These are phyloP conservation scores for Trichoderma guizhouense DNA, from an alignment of 2,329 filamentous ascomycete species.

Conservation along the genomic window DNA sequence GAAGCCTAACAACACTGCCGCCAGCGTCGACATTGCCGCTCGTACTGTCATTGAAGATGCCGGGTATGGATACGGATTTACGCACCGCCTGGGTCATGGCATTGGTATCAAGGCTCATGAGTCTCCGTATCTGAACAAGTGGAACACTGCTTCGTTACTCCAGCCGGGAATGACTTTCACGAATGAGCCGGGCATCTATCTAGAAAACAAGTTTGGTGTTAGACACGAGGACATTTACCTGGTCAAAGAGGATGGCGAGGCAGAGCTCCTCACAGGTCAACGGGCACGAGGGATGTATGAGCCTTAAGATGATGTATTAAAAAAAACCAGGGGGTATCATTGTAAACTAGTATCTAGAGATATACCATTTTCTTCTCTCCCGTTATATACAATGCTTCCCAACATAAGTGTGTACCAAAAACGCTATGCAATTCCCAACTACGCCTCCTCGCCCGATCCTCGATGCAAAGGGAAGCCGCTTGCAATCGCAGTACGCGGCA, in stretches of 20 bases:
- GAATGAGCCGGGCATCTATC: slow-evolving; percentile 61
- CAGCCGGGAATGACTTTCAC: slow-evolving; percentile 61
- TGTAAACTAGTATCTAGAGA: slow-evolving; percentile 12
- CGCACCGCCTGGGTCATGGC: slow-evolving; percentile 60
- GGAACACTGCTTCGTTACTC: slow-evolving; percentile 47
- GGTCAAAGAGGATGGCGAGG: slow-evolving; percentile 50
- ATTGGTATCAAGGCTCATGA: slow-evolving; percentile 67
- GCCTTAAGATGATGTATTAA: slow-evolving; percentile 32
- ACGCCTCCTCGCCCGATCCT: not conserved
- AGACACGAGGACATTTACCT: slow-evolving; percentile 61
- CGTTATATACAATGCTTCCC: not conserved
- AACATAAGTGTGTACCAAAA: not conserved
- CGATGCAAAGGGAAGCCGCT: slow-evolving; percentile 31
- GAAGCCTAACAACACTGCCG: slow-evolving; percentile 50
- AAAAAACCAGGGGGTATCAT: slow-evolving; percentile 18
- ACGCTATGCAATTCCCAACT: not conserved
- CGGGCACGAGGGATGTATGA: slow-evolving; percentile 52
- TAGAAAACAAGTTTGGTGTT: slow-evolving; percentile 58
- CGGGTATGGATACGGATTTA: slow-evolving; percentile 45
- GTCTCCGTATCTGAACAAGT: slow-evolving; percentile 62
- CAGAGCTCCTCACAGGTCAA: slow-evolving; percentile 53
- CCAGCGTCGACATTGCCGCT: slow-evolving; percentile 59
- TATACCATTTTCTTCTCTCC: not conserved
- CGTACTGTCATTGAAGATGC: slow-evolving; percentile 54
- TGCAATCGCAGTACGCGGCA: slow-evolving; percentile 33